Conservation (phyloP, 768 basidiomycete genomes). For the Psilocybe sp. region DNA sequence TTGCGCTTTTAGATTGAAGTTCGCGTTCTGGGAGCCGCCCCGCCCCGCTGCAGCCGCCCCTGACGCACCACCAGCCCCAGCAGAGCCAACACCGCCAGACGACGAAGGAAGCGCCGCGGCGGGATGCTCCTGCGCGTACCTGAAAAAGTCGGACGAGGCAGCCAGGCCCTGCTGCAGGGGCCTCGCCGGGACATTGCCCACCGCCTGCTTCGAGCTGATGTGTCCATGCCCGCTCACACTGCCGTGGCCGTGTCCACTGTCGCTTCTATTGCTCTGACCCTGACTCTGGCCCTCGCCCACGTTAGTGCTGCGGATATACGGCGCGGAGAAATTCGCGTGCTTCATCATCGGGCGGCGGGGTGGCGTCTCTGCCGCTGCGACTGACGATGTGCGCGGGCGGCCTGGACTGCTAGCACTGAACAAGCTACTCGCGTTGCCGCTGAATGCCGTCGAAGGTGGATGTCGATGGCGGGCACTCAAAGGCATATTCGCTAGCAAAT, state of each 20-base stretch:
- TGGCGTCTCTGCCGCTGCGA: conserved; percentile 22
- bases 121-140: conserved; percentile 42
- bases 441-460: conserved; percentile 19
- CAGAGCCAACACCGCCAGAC: too few relatives aligned
- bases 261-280: too few relatives aligned
- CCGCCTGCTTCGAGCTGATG: conserved; percentile 42
- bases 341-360: conserved; percentile 52
- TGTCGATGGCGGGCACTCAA: conserved; percentile 1
- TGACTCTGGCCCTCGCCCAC: too few relatives aligned
- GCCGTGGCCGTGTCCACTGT: conserved; percentile 28
- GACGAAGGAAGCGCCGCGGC: too few relatives aligned
- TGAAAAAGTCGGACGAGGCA: conserved; percentile 43
- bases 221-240: conserved; percentile 19
- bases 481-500: conserved; percentile 12
- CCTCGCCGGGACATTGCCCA: conserved; percentile 48
- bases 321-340: conserved; percentile 68
- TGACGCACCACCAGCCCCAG: conserved; percentile 11
- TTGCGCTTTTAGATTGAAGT: conserved; percentile 37
- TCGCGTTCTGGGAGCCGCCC: conserved; percentile 28
- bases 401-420: conserved; percentile 1
- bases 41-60: conserved; percentile 28
- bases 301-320: conserved; percentile 44
- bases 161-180: conserved; percentile 38
- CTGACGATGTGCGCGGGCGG: conserved; percentile 37
- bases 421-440: too few relatives aligned